A percentile compares a stretch with the other conserved stretches of the same genome.
These are phyloP conservation scores for Aspergillus sclerotialis DNA, from an alignment of 2,329 filamentous ascomycete genomes.

Conservation along the genomic window DNA sequence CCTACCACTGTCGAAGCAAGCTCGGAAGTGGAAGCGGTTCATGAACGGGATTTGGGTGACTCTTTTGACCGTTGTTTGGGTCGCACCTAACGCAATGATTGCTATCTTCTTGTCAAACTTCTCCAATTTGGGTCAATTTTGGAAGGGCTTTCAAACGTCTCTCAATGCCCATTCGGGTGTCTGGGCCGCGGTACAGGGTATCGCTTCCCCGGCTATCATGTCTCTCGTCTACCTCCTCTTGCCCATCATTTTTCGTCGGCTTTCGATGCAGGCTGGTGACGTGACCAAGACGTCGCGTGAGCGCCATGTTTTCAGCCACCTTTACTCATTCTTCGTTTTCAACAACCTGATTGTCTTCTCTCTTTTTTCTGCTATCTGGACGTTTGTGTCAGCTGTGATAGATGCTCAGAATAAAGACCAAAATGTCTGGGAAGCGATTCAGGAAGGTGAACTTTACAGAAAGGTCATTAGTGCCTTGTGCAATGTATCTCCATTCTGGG, in stretches of 20 bases:
- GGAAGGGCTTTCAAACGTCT: slow-evolving; percentile 64
- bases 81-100: slow-evolving; percentile 88
- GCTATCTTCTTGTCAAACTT: slow-evolving; percentile 89
- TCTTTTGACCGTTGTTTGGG: slow-evolving; percentile 75
- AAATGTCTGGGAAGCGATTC: slow-evolving; percentile 63
- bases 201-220: slow-evolving; percentile 77
- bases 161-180: slow-evolving; percentile 56
- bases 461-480: slow-evolving; percentile 70
- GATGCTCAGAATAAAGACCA: slow-evolving; percentile 49
- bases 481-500: slow-evolving; percentile 82
- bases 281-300: slow-evolving; percentile 88
- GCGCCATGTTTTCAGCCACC: slow-evolving; percentile 78
- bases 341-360: slow-evolving; percentile 96
- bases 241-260: slow-evolving; percentile 81
- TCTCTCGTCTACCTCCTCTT: slow-evolving; percentile 82
- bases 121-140: slow-evolving; percentile 69
- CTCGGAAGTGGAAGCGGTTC: slow-evolving; percentile 64
- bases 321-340: slow-evolving; percentile 95
- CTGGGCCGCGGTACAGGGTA: slow-evolving; percentile 89
- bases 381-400: slow-evolving; percentile 62
- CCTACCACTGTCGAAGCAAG: slow-evolving; percentile 62
- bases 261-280: slow-evolving; percentile 78
- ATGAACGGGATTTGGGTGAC: slow-evolving; percentile 80
- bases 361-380: slow-evolving; percentile 76
- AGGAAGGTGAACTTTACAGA: slow-evolving; percentile 54